Conservation (phyloP, 306 rosid genomes). For the Prosopis cineraria region DNA sequence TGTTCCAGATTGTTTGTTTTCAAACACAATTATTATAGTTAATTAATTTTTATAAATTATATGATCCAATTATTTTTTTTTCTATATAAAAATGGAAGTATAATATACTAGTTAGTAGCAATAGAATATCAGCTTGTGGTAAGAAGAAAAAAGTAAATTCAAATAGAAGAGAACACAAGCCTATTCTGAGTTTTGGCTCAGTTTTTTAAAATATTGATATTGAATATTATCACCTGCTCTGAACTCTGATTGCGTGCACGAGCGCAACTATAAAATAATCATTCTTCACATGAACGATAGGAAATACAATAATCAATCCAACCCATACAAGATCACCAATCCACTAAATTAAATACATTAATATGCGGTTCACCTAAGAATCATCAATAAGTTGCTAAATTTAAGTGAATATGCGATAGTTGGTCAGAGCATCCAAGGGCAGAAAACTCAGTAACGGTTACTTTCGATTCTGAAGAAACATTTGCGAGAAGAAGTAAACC, state of each 20-base stretch:
- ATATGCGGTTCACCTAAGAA: constrained; percentile 30
- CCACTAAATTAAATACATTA: constrained; percentile 11
- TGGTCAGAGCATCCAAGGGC: constrained; percentile 54
- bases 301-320: constrained; percentile 5
- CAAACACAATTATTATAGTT: too few species aligned
- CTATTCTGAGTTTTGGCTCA: not conserved
- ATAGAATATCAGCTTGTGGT: too few species aligned
- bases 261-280: not conserved
- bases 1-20: too few species aligned
- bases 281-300: not conserved
- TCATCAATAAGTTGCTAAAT: constrained; percentile 14
- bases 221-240: not conserved
- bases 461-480: not conserved
- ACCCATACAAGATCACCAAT: not conserved
- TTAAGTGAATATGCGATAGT: constrained; percentile 1
- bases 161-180: not conserved
- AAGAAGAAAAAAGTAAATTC: too few species aligned
- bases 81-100: too few species aligned
- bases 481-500: not conserved
- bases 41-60: too few species aligned
- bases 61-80: too few species aligned
- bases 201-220: not conserved
- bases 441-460: not conserved
- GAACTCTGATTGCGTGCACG: constrained; percentile 19
- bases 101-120: too few species aligned